Evolutionary conservation across 2,329 filamentous ascomycete genomes (phyloP).

Genomic region (Ophiostoma ulmi): DNA sequence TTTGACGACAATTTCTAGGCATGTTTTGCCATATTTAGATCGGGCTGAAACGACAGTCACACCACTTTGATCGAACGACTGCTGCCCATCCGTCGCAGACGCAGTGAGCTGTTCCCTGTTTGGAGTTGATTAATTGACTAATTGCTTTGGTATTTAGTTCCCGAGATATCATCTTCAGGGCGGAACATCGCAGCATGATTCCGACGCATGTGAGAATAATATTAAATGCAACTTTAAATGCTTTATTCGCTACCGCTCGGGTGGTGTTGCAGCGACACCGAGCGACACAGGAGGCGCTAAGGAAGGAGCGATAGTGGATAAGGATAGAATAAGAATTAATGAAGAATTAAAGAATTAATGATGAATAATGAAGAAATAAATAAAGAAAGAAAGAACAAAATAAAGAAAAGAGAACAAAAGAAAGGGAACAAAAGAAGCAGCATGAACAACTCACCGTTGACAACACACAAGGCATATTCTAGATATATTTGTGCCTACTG

Average conservation of each 20-base stretch:
- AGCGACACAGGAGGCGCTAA: conserved; percentile 2
- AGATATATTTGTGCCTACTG: no score
- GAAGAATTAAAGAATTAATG: no score
- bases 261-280: background rate
- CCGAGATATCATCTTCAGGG: no score
- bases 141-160: no score
- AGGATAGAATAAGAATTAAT: background rate
- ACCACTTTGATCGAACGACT: conserved; percentile 14
- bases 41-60: conserved; percentile 1
- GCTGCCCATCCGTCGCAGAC: background rate
- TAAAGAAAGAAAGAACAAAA: background rate
- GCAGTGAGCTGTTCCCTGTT: background rate
- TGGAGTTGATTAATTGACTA: background rate
- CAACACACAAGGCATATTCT: background rate
- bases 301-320: background rate
- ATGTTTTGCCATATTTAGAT: background rate
- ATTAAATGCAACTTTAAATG: background rate
- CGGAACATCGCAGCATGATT: background rate
- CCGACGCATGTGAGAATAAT: conserved; percentile 1
- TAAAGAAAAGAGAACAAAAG: background rate
- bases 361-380: background rate
- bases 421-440: no score
- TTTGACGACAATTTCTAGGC: background rate
- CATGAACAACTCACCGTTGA: background rate
- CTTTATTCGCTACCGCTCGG: background rate